These are phyloP conservation scores for Epichloe uncinata DNA, from an alignment of 2,329 filamentous ascomycete species.

Conservation along the genomic window DNA sequence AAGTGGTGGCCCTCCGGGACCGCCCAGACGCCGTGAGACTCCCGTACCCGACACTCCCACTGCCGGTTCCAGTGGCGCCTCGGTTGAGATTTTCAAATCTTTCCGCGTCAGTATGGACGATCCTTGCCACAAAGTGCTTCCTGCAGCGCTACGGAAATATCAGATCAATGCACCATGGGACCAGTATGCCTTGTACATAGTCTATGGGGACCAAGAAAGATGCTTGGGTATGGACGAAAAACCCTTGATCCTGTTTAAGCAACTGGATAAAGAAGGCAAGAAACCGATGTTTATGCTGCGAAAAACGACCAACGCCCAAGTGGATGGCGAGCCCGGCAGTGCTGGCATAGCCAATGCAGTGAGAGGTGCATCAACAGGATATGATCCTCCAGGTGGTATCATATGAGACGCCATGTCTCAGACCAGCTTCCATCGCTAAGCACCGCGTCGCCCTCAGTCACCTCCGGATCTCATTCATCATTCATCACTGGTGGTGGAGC, in stretches of 20 bases:
- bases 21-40: constrained; percentile 46
- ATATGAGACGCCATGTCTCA: constrained; percentile 26
- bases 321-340: constrained; percentile 40
- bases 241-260: constrained; percentile 91
- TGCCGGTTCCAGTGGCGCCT: constrained; percentile 40
- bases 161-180: constrained; percentile 97
- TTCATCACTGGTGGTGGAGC: neutral
- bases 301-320: constrained; percentile 43
- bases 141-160: constrained; percentile 92
- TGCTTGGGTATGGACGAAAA: constrained; percentile 87
- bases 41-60: constrained; percentile 51
- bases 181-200: constrained; percentile 94
- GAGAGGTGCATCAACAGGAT: constrained; percentile 32
- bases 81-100: constrained; percentile 95
- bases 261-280: constrained; percentile 89
- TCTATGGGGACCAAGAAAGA: constrained; percentile 95
- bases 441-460: neutral
- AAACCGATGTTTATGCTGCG: constrained; percentile 99
- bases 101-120: constrained; percentile 98
- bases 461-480: neutral
- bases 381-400: constrained; percentile 47
- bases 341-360: constrained; percentile 34
- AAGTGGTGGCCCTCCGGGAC: constrained; percentile 14
- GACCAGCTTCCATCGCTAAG: neutral
- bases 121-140: constrained; percentile 92